These are phyloP conservation scores for Pseudopyrenochaeta lycopersici DNA, from an alignment of 2,329 filamentous ascomycete genomes.

Conservation along the genomic window DNA sequence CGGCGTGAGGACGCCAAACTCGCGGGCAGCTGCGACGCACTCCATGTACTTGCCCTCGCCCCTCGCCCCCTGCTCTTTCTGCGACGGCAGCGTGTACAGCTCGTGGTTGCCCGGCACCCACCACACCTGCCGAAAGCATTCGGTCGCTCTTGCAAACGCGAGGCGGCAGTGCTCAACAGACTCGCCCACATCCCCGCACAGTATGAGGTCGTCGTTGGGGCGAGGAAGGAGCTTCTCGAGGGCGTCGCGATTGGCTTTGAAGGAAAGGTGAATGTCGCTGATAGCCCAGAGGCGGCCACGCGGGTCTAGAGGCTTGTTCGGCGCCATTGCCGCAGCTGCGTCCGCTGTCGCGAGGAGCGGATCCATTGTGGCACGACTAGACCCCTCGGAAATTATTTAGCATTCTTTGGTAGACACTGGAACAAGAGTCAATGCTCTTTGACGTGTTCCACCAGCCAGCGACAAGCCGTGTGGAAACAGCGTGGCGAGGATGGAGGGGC, in stretches of 20 bases:
- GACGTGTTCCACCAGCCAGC: no score
- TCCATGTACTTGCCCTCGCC: slow-evolving; percentile 65
- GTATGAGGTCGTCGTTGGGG: slow-evolving; percentile 55
- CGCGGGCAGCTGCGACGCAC: slow-evolving; percentile 62
- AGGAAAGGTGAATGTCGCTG: slow-evolving; percentile 57
- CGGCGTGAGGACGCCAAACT: slow-evolving; percentile 63
- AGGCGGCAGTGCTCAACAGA: slow-evolving; percentile 42
- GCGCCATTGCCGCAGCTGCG: slow-evolving; percentile 15
- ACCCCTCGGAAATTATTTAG: no score
- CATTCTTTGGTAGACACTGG: no score
- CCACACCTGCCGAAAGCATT: slow-evolving; percentile 58
- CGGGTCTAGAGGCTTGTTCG: slow-evolving; percentile 13
- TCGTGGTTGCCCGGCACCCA: slow-evolving; percentile 69
- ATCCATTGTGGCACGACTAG: slow-evolving; percentile 21
- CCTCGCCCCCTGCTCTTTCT: slow-evolving; percentile 48
- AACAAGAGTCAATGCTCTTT: no score
- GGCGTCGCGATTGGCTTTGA: slow-evolving; percentile 56
- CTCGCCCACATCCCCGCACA: slow-evolving; percentile 55
- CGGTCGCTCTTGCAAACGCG: slow-evolving; percentile 51
- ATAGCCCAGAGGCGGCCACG: slow-evolving; percentile 55
- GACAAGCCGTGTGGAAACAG: no score
- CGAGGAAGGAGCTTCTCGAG: slow-evolving; percentile 51
- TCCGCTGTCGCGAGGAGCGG: slow-evolving; percentile 32
- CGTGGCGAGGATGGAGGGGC: no score
- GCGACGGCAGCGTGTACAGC: slow-evolving; percentile 61